These are phyloP conservation scores for Podaxis sp. DNA, from an alignment of 768 basidiomycete species.

Conservation along the genomic window DNA sequence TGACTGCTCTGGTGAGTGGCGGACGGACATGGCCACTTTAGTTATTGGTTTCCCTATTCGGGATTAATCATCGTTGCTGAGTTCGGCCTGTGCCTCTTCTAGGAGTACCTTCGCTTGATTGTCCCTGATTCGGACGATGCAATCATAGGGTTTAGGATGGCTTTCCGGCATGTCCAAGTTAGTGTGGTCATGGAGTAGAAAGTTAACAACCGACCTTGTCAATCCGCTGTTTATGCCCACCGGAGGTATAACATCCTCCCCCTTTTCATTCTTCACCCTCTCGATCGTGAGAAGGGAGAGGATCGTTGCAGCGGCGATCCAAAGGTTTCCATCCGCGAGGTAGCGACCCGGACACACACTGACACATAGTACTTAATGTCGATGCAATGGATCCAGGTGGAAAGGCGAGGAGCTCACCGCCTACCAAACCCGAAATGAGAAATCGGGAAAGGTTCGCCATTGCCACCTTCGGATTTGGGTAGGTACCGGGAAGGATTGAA, in stretches of 20 bases:
- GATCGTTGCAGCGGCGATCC: constrained; percentile 1
- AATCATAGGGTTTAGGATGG: constrained; percentile 2
- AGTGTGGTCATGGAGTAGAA: background rate
- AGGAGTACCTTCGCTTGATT: background rate
- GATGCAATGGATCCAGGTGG: background rate
- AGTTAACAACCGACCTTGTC: background rate
- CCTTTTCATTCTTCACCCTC: background rate
- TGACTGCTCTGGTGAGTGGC: background rate
- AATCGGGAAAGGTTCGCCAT: background rate
- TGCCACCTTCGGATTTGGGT: constrained; percentile 6
- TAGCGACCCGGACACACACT: constrained; percentile 10
- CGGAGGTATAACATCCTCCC: background rate
- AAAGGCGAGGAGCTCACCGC: background rate
- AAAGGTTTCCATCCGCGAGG: background rate
- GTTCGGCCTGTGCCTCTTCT: background rate
- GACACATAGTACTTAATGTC: background rate
- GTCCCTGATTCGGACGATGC: background rate
- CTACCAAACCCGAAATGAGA: constrained; percentile 7
- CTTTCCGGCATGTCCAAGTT: background rate
- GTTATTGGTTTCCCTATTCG: no score
- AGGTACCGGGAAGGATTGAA: constrained; percentile 60
- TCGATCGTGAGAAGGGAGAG: background rate
- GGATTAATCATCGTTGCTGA: background rate
- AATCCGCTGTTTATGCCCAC: background rate
- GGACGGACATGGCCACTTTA: no score